Conservation (phyloP, 306 rosid genomes). For the Prosopis cineraria region DNA sequence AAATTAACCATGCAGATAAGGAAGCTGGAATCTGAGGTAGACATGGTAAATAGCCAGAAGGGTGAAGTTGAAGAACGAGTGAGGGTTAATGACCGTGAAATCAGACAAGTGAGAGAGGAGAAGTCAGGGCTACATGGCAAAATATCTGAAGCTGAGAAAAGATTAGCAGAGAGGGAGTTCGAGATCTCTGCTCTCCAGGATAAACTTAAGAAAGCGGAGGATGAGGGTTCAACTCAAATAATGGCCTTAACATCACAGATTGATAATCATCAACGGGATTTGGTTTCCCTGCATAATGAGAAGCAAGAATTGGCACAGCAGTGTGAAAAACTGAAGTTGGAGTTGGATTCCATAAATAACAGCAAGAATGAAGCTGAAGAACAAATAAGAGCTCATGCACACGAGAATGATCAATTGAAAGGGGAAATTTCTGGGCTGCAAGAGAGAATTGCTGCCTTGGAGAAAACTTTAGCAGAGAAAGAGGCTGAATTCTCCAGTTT, state of each 20-base stretch:
- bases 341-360: constrained; percentile 44
- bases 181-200: constrained; percentile 40
- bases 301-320: constrained; percentile 33
- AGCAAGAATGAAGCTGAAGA: constrained; percentile 55
- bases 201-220: constrained; percentile 30
- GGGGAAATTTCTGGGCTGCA: constrained; percentile 46
- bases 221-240: constrained; percentile 36
- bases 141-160: constrained; percentile 40
- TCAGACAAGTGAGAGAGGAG: constrained; percentile 46
- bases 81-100: constrained; percentile 39
- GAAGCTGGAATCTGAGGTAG: constrained; percentile 52
- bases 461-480: constrained; percentile 54
- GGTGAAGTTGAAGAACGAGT: constrained; percentile 53
- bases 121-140: constrained; percentile 37
- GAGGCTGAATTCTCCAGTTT: constrained; percentile 55
- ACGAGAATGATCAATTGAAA: constrained; percentile 44
- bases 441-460: constrained; percentile 44
- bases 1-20: constrained; percentile 43
- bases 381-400: constrained; percentile 42
- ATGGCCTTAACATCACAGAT: constrained; percentile 38
- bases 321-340: constrained; percentile 52
- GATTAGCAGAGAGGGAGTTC: constrained; percentile 39
- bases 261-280: constrained; percentile 49
- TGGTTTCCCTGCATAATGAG: constrained; percentile 62
- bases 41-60: constrained; percentile 37